Percentiles rank a stretch among this genome's conserved stretches.
Conservation (phyloP, 768 basidiomycete species). For the Russula sp. region DNA sequence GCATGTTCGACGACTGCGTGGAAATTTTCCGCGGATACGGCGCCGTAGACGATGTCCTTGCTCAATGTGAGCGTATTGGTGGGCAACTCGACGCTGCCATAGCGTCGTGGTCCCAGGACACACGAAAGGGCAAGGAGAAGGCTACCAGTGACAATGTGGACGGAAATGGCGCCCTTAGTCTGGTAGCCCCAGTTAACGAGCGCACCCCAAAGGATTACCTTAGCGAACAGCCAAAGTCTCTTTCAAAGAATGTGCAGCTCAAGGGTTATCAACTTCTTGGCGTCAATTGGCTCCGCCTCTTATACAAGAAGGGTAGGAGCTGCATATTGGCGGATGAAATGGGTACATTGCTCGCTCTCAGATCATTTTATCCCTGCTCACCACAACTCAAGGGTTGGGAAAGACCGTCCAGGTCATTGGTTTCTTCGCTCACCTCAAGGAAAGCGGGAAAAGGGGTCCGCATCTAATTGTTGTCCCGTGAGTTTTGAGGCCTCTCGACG, state of each 20-base stretch:
- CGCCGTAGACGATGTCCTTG: constrained; percentile 82
- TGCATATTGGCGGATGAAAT: constrained; percentile 99
- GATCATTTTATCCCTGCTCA: constrained; percentile 15
- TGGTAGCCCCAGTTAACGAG: constrained; percentile 41
- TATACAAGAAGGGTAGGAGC: constrained; percentile 74
- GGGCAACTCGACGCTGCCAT: constrained; percentile 66
- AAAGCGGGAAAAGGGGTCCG: constrained; percentile 70
- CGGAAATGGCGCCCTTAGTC: constrained; percentile 59
- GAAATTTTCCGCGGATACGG: constrained; percentile 81
- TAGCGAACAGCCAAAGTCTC: constrained; percentile 60
- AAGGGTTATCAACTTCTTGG: constrained; percentile 98
- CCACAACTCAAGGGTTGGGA: constrained; percentile 64
- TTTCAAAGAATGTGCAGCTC: constrained; percentile 63
- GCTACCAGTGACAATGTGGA: constrained; percentile 31
- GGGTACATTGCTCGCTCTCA: constrained; percentile 52
- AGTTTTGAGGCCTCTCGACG: constrained; percentile 31
- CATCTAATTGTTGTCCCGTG: constrained; percentile 95
- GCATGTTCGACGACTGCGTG: constrained; percentile 87
- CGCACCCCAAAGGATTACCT: constrained; percentile 59
- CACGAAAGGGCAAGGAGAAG: constrained; percentile 34
- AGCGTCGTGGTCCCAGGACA: constrained; percentile 60
- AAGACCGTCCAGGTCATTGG: constrained; percentile 99
- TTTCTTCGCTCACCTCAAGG: constrained; percentile 86
- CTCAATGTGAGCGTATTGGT: constrained; percentile 85
- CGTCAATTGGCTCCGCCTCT: constrained; percentile 92